A percentile compares a stretch with the other conserved stretches of the same genome.
Conservation (phyloP, 164 flowering plant species). For the Aristolochia contorta region DNA sequence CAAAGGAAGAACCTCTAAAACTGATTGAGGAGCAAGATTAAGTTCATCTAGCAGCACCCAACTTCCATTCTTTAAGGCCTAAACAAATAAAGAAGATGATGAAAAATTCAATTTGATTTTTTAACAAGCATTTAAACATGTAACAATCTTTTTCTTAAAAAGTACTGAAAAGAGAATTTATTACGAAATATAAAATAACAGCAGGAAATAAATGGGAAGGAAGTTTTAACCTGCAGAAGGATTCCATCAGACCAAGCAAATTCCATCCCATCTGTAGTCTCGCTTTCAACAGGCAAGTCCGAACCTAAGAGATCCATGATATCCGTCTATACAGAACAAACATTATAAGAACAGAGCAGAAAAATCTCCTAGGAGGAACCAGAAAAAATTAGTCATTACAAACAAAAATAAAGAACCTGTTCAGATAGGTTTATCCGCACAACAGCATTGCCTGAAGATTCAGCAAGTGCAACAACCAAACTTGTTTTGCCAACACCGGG, state of each 20-base stretch:
- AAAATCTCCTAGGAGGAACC: background rate
- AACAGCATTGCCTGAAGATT: constrained; percentile 80
- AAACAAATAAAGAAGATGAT: constrained; percentile 3
- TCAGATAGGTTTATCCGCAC: constrained; percentile 95
- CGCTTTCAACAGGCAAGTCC: constrained; percentile 83
- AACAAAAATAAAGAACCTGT: constrained; percentile 41
- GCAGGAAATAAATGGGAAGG: background rate
- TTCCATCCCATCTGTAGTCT: constrained; percentile 47
- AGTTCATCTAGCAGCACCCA: constrained; percentile 98
- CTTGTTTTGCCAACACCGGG: constrained; percentile 99
- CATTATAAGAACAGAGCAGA: background rate
- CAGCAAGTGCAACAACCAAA: constrained; percentile 71
- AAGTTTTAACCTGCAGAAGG: constrained; percentile 63
- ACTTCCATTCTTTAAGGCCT: constrained; percentile 84
- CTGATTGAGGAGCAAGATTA: constrained; percentile 98
- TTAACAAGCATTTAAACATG: background rate
- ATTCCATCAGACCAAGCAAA: constrained; percentile 99
- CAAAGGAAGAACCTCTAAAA: constrained; percentile 50
- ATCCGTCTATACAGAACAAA: constrained; percentile 57
- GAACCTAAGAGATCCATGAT: constrained; percentile 96
- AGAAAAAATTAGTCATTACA: background rate
- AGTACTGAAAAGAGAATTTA: background rate
- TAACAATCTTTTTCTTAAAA: background rate
- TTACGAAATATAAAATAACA: background rate
- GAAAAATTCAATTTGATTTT: background rate